Evolutionary conservation across 169 alveolate genomes (phyloP), one percentile per base, ranked within the genome.

Genomic region (Plasmodium knowlesi): DNA sequence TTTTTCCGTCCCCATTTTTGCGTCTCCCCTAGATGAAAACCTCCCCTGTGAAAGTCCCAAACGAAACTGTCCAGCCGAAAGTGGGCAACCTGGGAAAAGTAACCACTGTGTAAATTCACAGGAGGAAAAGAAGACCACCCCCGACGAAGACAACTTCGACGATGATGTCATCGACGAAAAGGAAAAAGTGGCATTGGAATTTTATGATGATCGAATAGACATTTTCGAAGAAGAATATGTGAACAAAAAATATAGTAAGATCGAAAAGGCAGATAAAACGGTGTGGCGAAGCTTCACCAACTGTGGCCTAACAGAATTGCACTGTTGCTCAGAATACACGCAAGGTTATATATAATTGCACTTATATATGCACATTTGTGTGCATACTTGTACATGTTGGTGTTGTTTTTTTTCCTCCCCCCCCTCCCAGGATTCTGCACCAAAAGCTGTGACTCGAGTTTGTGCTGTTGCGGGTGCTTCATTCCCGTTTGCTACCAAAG

Each of bases 381-480:
- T 14, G 72, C 34, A 76, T 25, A 76, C 50, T 67, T 67, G 30
- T 70, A 83, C 74, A 28, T 14, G 53, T 19, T 22, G 34, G 0
- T 53, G 19, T 83, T 22, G 4, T 37, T 39, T 50, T 76, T 43
- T 86, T 46, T 12, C 6, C 79, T 88, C 61, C 41, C 28, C 2
- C 34, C 67, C 16, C 43, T 50, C 30, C 53, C 43, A 88, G 94
- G 94, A 57, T 88, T 79, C 82, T 32, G 83, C 83, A 88, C 94
- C 80, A 41, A 79, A 79, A 79, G 46, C 43, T 37, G 89, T 22
- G 89, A 88, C 43, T 88, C 94, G 34, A 88, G 94, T 78, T 78
- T 88, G 41, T 88, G 94, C 41, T 88, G 94, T 57, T 88, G 94
- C 82, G 94, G 94, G 4, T 88, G 94, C 72, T 88, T 88, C 53